A percentile compares a stretch with the other conserved stretches of the same genome.
phyloP scores from a whole-genome alignment of 306 rosid genomes.

The Cicer pinnatifidum region DNA sequence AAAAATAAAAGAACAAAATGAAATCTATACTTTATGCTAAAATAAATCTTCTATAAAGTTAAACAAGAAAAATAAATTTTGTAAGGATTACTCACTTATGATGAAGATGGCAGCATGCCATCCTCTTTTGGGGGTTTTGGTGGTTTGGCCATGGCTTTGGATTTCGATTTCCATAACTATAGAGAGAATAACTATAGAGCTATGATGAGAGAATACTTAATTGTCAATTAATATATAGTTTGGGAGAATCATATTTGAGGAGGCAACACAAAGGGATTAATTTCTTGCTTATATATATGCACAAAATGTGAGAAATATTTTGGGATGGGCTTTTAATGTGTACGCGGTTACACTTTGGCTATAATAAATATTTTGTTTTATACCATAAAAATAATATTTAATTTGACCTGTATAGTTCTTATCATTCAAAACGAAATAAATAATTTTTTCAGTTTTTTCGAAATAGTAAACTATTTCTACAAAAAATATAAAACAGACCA shows the following conservation, averaged over 20 bases:
- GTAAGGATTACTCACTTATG: conserved; percentile 37
- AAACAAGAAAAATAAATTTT: too few relatives aligned
- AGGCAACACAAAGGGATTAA: not conserved
- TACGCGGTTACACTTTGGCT: not conserved
- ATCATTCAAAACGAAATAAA: too few relatives aligned
- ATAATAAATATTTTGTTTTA: too few relatives aligned
- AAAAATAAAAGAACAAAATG: too few relatives aligned
- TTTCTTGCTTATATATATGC: not conserved
- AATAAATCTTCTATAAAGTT: too few relatives aligned
- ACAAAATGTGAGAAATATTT: not conserved
- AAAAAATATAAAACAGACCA: too few relatives aligned
- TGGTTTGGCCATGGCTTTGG: not conserved
- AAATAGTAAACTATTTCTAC: too few relatives aligned
- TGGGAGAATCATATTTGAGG: not conserved
- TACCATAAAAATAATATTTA: too few relatives aligned
- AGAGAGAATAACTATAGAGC: not conserved
- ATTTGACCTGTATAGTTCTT: too few relatives aligned
- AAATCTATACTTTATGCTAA: too few relatives aligned
- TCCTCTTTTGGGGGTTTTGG: conserved; percentile 42
- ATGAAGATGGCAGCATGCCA: conserved; percentile 59
- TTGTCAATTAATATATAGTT: not conserved
- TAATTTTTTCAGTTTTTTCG: too few relatives aligned
- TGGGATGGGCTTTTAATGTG: not conserved
- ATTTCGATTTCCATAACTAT: not conserved
- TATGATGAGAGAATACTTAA: not conserved